phyloP scores from a whole-genome alignment of 78 protist genomes.

The Polysphondylium violaceum region DNA sequence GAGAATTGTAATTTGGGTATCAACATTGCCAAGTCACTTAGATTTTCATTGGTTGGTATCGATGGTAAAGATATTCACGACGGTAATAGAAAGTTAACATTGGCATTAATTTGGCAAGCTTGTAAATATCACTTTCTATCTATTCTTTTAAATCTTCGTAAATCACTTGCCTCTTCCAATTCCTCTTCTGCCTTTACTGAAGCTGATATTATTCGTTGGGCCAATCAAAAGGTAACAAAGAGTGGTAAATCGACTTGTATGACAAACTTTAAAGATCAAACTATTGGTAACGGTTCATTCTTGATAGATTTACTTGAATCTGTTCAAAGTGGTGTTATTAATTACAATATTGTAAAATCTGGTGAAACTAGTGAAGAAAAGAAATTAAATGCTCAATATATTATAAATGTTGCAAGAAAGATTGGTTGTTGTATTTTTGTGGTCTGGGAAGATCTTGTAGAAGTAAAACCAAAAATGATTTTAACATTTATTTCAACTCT shows the following conservation, averaged over 20 bases:
- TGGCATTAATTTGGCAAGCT: constrained; percentile 92
- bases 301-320: constrained; percentile 81
- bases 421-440: constrained; percentile 84
- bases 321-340: constrained; percentile 50
- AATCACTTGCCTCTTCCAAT: background rate
- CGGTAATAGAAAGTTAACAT: constrained; percentile 89
- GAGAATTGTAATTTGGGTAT: constrained; percentile 94
- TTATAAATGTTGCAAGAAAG: constrained; percentile 86
- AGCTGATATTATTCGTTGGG: constrained; percentile 55
- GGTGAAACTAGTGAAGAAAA: constrained; percentile 81
- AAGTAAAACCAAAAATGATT: constrained; percentile 89
- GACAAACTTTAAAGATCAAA: constrained; percentile 74
- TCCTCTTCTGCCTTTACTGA: background rate
- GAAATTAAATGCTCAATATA: constrained; percentile 85
- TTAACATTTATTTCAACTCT: constrained; percentile 63
- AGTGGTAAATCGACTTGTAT: constrained; percentile 55
- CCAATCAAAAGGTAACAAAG: constrained; percentile 44
- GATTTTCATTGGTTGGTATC: constrained; percentile 87
- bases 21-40: constrained; percentile 65
- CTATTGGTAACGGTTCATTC: constrained; percentile 80
- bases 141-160: constrained; percentile 1
- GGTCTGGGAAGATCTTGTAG: constrained; percentile 89
- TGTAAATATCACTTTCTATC: constrained; percentile 39
- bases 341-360: constrained; percentile 43
- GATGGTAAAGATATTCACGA: constrained; percentile 92